phyloP scores from a whole-genome alignment of 306 rosid species.

The Vachellia collinsii region DNA sequence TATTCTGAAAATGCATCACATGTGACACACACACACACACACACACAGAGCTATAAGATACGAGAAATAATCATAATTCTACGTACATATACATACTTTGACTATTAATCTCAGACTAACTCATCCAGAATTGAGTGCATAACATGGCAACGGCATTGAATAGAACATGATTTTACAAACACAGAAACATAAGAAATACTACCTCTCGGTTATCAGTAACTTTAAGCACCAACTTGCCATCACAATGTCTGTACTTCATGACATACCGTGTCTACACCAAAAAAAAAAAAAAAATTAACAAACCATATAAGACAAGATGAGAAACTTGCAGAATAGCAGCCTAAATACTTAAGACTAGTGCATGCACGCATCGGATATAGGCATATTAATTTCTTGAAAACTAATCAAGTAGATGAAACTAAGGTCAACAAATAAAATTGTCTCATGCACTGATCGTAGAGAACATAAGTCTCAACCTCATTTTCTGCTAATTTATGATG shows the following conservation, averaged over 20 bases:
- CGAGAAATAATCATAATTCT: neutral
- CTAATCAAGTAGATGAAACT: neutral
- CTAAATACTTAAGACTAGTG: neutral
- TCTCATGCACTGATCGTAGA: neutral
- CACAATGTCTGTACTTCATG: conserved; percentile 74
- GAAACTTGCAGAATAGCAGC: neutral
- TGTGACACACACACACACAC: no score
- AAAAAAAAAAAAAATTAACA: conserved; percentile 14
- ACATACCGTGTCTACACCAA: conserved; percentile 62
- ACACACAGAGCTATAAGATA: neutral
- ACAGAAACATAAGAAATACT: neutral
- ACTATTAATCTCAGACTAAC: neutral
- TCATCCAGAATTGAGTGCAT: neutral
- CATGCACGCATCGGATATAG: neutral
- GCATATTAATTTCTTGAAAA: neutral
- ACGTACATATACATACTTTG: neutral
- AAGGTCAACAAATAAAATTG: neutral
- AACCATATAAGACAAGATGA: neutral
- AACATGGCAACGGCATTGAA: neutral
- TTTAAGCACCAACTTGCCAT: conserved; percentile 72
- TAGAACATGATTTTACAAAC: neutral
- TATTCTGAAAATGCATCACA: neutral
- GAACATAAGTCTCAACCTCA: neutral
- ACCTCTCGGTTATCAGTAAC: conserved; percentile 72
- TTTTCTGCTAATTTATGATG: neutral